These are phyloP conservation scores for Xylaria sp. DNA, from an alignment of 2,329 filamentous ascomycete genomes.

Conservation along the genomic window DNA sequence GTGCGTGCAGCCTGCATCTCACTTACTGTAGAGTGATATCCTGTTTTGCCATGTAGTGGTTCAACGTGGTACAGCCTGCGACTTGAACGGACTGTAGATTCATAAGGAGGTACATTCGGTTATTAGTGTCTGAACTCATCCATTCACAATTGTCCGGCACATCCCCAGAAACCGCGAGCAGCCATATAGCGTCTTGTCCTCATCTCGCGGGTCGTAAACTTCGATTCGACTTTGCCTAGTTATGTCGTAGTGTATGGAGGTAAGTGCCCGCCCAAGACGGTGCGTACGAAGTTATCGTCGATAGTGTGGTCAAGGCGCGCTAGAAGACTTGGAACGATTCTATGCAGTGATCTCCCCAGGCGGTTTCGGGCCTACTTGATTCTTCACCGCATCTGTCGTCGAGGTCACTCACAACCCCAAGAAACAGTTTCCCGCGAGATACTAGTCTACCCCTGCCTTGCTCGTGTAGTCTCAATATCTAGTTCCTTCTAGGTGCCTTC, in stretches of 20 bases:
- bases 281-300: neutral
- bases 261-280: neutral
- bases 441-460: no score
- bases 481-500: neutral
- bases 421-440: no score
- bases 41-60: no score
- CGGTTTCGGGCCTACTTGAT: neutral
- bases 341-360: constrained; percentile 13
- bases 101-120: neutral
- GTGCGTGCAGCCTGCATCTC: constrained; percentile 1
- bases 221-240: no score
- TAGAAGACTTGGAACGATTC: constrained; percentile 17
- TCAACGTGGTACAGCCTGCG: neutral
- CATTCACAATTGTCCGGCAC: neutral
- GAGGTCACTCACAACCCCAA: constrained; percentile 8
- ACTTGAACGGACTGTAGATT: no score
- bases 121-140: neutral
- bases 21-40: neutral
- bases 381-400: constrained; percentile 7
- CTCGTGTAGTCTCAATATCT: no score
- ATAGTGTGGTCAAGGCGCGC: neutral
- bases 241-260: neutral
- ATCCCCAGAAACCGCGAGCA: neutral
- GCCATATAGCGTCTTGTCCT: neutral
- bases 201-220: no score